These are phyloP conservation scores for Dichomitus squalens DNA, from an alignment of 1,284 basidiomycete genomes.

Conservation along the genomic window DNA sequence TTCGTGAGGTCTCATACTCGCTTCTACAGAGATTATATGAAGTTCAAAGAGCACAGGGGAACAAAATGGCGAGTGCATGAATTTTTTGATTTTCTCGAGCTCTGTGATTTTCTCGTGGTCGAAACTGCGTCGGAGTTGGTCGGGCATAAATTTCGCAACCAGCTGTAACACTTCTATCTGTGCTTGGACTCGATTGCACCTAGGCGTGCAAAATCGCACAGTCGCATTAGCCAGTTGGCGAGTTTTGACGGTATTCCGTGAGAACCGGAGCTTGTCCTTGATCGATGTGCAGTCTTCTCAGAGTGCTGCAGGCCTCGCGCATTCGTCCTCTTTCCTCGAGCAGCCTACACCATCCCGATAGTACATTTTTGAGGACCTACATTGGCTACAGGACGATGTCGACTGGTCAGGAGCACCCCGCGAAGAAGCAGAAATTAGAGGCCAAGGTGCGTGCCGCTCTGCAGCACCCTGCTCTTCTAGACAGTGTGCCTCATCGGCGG, in stretches of 20 bases:
- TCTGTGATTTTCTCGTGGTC: neutral
- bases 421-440: slow-evolving; percentile 54
- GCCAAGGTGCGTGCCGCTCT: slow-evolving; percentile 36
- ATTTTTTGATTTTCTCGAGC: slow-evolving; percentile 3
- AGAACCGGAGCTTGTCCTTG: slow-evolving; percentile 11
- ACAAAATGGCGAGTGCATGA: too few relatives aligned
- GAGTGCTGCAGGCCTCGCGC: neutral
- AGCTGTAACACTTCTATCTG: neutral
- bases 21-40: too few relatives aligned
- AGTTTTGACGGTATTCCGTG: too few relatives aligned
- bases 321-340: neutral
- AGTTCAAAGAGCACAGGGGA: too few relatives aligned
- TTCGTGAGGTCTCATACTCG: too few relatives aligned
- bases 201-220: neutral
- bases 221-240: too few relatives aligned
- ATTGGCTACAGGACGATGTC: slow-evolving; percentile 32
- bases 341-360: neutral
- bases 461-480: neutral
- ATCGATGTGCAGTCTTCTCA: slow-evolving; percentile 8
- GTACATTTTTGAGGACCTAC: neutral
- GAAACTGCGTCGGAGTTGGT: too few relatives aligned
- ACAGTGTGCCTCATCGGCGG: neutral
- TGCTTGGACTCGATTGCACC: neutral
- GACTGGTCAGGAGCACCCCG: slow-evolving; percentile 32
- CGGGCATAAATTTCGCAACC: neutral